phyloP scores from a whole-genome alignment of 768 basidiomycete genomes.

The Coprinopsis strossmayeri region DNA sequence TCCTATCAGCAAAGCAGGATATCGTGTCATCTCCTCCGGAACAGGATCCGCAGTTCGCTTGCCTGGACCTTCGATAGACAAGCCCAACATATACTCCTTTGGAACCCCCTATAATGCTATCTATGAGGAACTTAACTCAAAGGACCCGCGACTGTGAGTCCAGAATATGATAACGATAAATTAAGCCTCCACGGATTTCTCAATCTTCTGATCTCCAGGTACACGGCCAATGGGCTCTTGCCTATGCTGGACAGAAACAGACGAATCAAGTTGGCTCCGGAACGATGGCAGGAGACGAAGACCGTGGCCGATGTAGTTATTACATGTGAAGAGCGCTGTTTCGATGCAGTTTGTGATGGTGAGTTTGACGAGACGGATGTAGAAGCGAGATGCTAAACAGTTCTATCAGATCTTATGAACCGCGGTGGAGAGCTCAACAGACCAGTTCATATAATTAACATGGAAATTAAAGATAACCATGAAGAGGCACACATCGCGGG shows the following conservation, averaged over 20 bases:
- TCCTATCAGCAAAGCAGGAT: conserved; percentile 66
- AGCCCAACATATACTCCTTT: conserved; percentile 94
- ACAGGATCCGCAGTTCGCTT: conserved; percentile 96
- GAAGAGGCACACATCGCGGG: conserved; percentile 97
- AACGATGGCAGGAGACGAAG: conserved; percentile 92
- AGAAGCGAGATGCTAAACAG: neutral
- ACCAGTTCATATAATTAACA: conserved; percentile 93
- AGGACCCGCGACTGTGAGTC: conserved; percentile 80
- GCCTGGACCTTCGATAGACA: conserved; percentile 94
- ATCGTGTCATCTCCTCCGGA: conserved; percentile 87
- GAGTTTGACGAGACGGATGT: conserved; percentile 18
- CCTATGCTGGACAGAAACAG: conserved; percentile 97
- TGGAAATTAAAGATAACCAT: conserved; percentile 98
- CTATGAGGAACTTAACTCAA: conserved; percentile 79
- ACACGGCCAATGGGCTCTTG: conserved; percentile 87
- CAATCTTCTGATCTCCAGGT: conserved; percentile 51
- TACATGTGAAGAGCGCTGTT: conserved; percentile 98
- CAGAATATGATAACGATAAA: neutral
- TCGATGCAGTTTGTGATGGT: conserved; percentile 98
- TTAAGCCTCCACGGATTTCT: neutral
- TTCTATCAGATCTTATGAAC: conserved; percentile 62
- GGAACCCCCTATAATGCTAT: conserved; percentile 97
- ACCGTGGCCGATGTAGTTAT: conserved; percentile 94
- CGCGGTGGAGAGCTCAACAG: conserved; percentile 90
- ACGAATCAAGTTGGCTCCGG: conserved; percentile 85